Conservation (phyloP, 179 eudicot species). For the Pouteria campechiana region DNA sequence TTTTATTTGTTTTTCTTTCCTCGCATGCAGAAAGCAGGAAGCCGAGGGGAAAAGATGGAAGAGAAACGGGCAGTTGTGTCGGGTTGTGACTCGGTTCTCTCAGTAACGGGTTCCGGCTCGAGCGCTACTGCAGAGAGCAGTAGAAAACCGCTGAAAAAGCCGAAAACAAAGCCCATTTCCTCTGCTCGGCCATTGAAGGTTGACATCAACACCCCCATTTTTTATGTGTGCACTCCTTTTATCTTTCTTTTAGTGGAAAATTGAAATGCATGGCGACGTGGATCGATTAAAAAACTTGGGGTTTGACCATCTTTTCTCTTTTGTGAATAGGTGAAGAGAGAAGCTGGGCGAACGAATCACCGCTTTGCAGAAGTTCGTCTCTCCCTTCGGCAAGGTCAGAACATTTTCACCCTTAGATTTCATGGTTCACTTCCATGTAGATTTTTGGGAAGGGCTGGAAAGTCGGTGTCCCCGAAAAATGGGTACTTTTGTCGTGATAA, state of each 20-base stretch:
- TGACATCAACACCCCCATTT: neutral
- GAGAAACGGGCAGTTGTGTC: too few relatives aligned
- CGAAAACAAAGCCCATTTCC: too few relatives aligned
- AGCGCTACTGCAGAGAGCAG: too few relatives aligned
- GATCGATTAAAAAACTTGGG: neutral
- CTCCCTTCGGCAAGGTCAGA: constrained; percentile 82
- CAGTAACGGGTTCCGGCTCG: too few relatives aligned
- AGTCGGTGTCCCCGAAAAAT: neutral
- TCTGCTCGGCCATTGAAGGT: neutral
- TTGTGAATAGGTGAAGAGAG: constrained; percentile 29
- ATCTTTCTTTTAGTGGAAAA: neutral
- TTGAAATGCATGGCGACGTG: too few relatives aligned
- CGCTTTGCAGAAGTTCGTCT: constrained; percentile 71
- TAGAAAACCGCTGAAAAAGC: neutral
- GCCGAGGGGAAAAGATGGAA: too few relatives aligned
- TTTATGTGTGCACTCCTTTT: neutral
- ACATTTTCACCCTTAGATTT: neutral
- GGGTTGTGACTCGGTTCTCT: too few relatives aligned
- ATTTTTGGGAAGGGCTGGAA: too few relatives aligned
- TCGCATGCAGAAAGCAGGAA: neutral
- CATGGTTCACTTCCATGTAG: neutral
- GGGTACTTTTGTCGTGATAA: neutral
- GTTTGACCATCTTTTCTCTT: constrained; percentile 1
- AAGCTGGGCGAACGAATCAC: constrained; percentile 78
- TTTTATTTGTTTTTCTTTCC: neutral